phyloP scores from a whole-genome alignment of 129 eudicot species.

The Tanacetum coccineum region DNA sequence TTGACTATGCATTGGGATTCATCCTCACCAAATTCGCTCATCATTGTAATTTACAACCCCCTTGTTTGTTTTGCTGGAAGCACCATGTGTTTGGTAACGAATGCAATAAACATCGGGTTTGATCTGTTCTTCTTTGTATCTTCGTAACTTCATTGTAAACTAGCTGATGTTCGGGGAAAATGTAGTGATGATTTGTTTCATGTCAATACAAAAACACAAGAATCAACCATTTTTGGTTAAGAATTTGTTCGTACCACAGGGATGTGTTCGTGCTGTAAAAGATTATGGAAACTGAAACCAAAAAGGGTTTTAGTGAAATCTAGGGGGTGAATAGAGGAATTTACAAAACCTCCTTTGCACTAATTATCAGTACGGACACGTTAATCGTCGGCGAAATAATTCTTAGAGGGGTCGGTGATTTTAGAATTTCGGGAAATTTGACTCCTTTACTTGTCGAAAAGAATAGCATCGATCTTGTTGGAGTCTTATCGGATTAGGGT shows the following conservation, averaged over 20 bases:
- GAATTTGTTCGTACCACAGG: constrained; percentile 36
- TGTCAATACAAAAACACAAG: constrained; percentile 45
- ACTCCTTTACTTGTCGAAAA: constrained; percentile 26
- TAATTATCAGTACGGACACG: constrained; percentile 43
- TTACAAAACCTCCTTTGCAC: constrained; percentile 70
- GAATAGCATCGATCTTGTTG: constrained; percentile 23
- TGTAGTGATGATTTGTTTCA: constrained; percentile 90
- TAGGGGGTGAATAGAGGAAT: constrained; percentile 53
- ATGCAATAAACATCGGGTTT: constrained; percentile 52
- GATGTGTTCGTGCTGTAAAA: constrained; percentile 72
- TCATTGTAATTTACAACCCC: constrained; percentile 58
- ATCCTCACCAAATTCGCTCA: constrained; percentile 61
- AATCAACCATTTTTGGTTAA: constrained; percentile 30
- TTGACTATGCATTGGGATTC: constrained; percentile 65
- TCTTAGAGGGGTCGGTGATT: constrained; percentile 55
- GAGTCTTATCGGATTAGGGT: constrained; percentile 51
- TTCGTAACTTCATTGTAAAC: constrained; percentile 59
- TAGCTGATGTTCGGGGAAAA: constrained; percentile 50
- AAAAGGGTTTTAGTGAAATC: constrained; percentile 33
- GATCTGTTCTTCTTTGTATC: constrained; percentile 56
- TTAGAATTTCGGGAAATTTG: constrained; percentile 26
- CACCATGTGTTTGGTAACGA: constrained; percentile 49
- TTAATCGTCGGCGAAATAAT: constrained; percentile 53
- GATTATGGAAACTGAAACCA: constrained; percentile 51
- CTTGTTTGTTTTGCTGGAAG: constrained; percentile 77